These are phyloP conservation scores for Athelia psychrophila DNA, from an alignment of 1,284 basidiomycete species.

Conservation along the genomic window DNA sequence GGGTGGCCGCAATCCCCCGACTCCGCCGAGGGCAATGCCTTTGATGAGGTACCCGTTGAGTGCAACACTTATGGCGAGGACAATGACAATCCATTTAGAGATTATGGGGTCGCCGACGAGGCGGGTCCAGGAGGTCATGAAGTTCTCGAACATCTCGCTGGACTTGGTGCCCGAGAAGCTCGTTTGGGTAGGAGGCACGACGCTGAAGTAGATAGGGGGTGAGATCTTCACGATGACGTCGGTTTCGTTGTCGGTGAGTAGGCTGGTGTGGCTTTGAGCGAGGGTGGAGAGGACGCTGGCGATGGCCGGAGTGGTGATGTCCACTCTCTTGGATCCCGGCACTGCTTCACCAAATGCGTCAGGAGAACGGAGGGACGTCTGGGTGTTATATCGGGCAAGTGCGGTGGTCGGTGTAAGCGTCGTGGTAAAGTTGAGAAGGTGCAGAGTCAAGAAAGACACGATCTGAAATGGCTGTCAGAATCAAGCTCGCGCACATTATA, in stretches of 20 bases:
- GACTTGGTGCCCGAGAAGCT: conserved; percentile 12
- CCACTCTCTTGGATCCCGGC: conserved; percentile 50
- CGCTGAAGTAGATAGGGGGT: conserved; percentile 62
- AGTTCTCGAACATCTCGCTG: conserved; percentile 65
- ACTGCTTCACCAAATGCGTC: conserved; percentile 22
- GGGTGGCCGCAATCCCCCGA: conserved; percentile 32
- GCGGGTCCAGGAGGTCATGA: conserved; percentile 94
- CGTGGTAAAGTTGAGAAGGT: conserved; percentile 91
- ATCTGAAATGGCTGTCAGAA: conserved; percentile 44
- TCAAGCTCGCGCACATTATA: conserved; percentile 7
- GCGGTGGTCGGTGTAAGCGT: conserved; percentile 71
- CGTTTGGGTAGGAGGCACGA: conserved; percentile 33
- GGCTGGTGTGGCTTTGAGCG: conserved; percentile 23
- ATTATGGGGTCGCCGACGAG: conserved; percentile 95
- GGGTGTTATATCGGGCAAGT: conserved; percentile 10
- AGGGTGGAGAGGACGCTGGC: conserved; percentile 59
- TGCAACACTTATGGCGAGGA: conserved; percentile 84
- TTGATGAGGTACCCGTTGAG: conserved; percentile 95
- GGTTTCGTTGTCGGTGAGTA: conserved; percentile 34
- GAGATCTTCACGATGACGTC: conserved; percentile 72
- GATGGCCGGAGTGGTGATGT: conserved; percentile 61
- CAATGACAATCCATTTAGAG: conserved; percentile 93
- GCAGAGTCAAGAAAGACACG: conserved; percentile 83
- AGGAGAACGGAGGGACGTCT: conserved; percentile 27
- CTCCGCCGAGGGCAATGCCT: conserved; percentile 55